These are phyloP conservation scores for Isatis tinctoria DNA, from an alignment of 345 rosid genomes.

Conservation along the genomic window DNA sequence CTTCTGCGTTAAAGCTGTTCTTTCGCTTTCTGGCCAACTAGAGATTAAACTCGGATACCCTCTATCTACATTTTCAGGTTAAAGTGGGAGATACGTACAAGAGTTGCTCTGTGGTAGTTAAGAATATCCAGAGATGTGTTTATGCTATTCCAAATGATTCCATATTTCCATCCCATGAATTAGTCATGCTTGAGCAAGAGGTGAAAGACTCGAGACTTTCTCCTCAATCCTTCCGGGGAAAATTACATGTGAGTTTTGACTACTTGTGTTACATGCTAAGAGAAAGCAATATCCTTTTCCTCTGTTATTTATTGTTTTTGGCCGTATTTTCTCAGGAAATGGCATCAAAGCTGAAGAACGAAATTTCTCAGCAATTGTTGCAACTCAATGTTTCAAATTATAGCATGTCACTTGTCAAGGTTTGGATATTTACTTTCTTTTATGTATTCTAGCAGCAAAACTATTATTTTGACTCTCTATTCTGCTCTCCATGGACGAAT, in stretches of 20 bases:
- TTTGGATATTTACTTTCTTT: conserved; percentile 33
- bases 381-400: conserved; percentile 73
- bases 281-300: background rate
- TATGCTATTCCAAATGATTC: conserved; percentile 76
- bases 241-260: conserved; percentile 62
- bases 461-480: conserved; percentile 19
- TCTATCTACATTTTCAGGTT: conserved; percentile 50
- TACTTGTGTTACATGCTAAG: background rate
- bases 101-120: conserved; percentile 84
- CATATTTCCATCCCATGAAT: conserved; percentile 54
- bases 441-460: background rate
- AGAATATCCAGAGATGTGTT: conserved; percentile 79
- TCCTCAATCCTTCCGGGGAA: conserved; percentile 46
- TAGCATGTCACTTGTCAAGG: conserved; percentile 89
- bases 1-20: background rate
- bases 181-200: conserved; percentile 65
- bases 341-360: conserved; percentile 65
- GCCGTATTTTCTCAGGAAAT: conserved; percentile 45
- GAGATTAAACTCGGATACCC: background rate
- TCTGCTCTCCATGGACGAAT: conserved; percentile 13
- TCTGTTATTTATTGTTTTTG: conserved; percentile 12
- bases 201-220: conserved; percentile 59
- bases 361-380: conserved; percentile 58
- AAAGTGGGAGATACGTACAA: conserved; percentile 68
- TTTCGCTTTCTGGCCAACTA: background rate